These are phyloP conservation scores for Hordeum vulgare DNA, from an alignment of 176 grass and related monocot genomes.

Conservation along the genomic window DNA sequence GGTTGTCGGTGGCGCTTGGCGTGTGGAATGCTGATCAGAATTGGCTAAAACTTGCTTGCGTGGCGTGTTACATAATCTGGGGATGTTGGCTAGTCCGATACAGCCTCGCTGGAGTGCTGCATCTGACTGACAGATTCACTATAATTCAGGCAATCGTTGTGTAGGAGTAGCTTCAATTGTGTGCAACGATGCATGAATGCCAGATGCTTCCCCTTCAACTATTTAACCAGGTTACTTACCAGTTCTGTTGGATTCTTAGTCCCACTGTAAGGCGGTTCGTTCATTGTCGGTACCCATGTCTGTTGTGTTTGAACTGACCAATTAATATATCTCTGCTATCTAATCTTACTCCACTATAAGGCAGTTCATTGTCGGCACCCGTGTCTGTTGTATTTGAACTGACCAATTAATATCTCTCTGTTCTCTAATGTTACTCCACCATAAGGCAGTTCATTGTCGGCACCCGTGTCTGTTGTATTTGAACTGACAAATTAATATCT, in stretches of 20 bases:
- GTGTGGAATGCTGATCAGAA: neutral
- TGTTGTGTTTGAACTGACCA: neutral
- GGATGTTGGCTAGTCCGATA: neutral
- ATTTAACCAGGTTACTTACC: neutral
- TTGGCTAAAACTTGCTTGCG: neutral
- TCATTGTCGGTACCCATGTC: neutral
- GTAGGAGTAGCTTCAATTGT: neutral
- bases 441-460: neutral
- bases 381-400: neutral
- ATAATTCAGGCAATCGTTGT: neutral
- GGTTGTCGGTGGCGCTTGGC: neutral
- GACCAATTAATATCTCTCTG: neutral
- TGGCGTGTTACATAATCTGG: neutral
- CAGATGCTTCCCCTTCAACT: neutral
- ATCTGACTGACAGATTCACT: neutral
- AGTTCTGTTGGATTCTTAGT: neutral
- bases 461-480: neutral
- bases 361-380: neutral
- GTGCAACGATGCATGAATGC: neutral
- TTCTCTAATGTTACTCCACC: neutral
- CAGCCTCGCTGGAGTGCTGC: neutral
- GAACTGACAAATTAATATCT: neutral
- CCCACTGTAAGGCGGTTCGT: neutral
- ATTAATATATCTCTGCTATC: neutral
- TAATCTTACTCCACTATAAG: neutral